These are phyloP conservation scores for Pichia kluyveri DNA, from an alignment of 805 yeast genomes.

Conservation along the genomic window DNA sequence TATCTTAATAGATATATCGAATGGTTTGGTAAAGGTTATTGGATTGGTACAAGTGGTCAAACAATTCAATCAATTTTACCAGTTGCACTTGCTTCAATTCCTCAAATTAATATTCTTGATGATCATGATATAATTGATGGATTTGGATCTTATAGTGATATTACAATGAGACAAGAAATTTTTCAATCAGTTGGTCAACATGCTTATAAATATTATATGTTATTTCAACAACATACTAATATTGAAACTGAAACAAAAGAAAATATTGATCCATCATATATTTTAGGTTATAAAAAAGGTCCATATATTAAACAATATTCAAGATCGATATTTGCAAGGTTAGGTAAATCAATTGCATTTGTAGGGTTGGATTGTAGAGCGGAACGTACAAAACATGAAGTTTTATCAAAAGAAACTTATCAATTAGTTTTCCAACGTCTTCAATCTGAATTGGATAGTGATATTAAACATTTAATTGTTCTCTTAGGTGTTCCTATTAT, in stretches of 20 bases:
- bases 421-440: constrained; percentile 51
- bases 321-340: constrained; percentile 60
- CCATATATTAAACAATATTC: constrained; percentile 60
- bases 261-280: constrained; percentile 42
- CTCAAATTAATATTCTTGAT: constrained; percentile 79
- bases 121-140: constrained; percentile 98
- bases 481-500: constrained; percentile 93
- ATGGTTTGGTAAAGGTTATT: constrained; percentile 89
- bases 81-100: constrained; percentile 70
- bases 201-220: constrained; percentile 80
- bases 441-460: constrained; percentile 38
- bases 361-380: constrained; percentile 89
- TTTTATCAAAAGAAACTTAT: constrained; percentile 52
- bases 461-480: constrained; percentile 64
- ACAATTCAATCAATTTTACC: constrained; percentile 66
- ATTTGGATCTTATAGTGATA: constrained; percentile 76
- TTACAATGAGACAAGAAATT: constrained; percentile 63
- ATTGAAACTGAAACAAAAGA: constrained; percentile 18
- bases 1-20: constrained; percentile 66
- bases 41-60: constrained; percentile 61
- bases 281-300: constrained; percentile 47
- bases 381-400: constrained; percentile 59
- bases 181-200: constrained; percentile 65
- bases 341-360: constrained; percentile 67
- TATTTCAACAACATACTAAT: constrained; percentile 81